Percentiles rank a stretch among this genome's conserved stretches.
phyloP scores from a whole-genome alignment of 2,329 filamentous ascomycete species.

The Fusarium neocosmosporiellum region DNA sequence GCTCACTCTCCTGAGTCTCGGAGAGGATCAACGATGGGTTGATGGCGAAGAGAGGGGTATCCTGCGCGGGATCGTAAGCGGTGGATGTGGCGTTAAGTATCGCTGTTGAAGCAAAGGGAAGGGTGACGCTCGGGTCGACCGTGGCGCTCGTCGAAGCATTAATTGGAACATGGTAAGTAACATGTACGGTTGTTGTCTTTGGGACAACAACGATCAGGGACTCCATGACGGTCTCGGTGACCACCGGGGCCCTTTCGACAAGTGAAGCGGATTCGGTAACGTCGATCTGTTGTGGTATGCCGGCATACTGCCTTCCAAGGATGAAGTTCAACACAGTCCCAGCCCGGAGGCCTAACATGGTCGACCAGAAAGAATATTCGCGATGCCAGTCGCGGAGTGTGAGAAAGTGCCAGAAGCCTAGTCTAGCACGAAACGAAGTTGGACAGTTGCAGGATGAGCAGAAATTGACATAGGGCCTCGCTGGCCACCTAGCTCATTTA shows the following conservation, averaged over 20 bases:
- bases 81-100: constrained; percentile 14
- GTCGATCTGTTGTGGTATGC: constrained; percentile 55
- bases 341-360: constrained; percentile 54
- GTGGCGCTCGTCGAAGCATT: constrained; percentile 18
- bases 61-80: constrained; percentile 4
- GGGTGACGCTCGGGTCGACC: background rate
- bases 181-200: constrained; percentile 29
- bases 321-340: constrained; percentile 63
- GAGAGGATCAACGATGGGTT: constrained; percentile 22
- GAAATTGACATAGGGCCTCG: constrained; percentile 37
- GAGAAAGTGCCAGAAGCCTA: constrained; percentile 22
- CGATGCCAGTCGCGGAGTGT: constrained; percentile 49
- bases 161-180: constrained; percentile 31
- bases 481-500: constrained; percentile 39
- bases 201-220: constrained; percentile 27
- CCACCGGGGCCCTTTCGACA: constrained; percentile 25
- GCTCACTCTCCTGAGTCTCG: constrained; percentile 16
- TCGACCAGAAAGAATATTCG: constrained; percentile 41
- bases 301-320: constrained; percentile 64
- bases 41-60: constrained; percentile 29
- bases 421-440: constrained; percentile 19
- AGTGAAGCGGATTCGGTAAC: constrained; percentile 28
- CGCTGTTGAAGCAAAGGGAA: constrained; percentile 23
- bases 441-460: constrained; percentile 25
- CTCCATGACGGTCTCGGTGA: constrained; percentile 33